Conservation (phyloP, 2,329 filamentous ascomycete species). For the Beauveria bassiana region DNA sequence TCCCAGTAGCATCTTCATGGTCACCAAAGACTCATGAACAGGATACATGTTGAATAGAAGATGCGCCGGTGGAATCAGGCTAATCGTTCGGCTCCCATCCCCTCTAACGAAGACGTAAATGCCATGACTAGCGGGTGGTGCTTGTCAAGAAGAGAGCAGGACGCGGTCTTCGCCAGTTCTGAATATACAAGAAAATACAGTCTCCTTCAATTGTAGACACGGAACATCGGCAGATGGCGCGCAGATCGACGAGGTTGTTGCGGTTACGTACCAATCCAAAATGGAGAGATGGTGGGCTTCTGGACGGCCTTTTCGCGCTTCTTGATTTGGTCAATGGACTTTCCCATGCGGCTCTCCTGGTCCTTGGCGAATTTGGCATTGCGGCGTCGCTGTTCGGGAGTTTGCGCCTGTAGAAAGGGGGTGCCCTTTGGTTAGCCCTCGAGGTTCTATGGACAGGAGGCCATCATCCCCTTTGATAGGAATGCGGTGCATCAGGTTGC, state of each 20-base stretch:
- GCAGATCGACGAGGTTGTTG: not conserved
- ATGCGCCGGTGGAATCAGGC: not conserved
- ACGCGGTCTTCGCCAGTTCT: no score
- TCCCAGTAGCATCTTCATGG: not conserved
- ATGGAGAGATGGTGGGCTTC: slow-evolving; percentile 56
- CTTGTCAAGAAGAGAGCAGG: not conserved
- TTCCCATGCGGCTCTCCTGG: slow-evolving; percentile 68
- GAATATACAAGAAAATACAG: no score
- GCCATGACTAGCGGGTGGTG: not conserved
- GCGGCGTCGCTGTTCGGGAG: slow-evolving; percentile 71
- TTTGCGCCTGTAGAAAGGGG: slow-evolving; percentile 58
- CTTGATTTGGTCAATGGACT: slow-evolving; percentile 58
- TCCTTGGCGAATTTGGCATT: slow-evolving; percentile 72
- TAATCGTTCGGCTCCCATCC: no score
- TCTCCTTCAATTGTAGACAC: not conserved
- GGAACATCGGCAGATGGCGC: not conserved
- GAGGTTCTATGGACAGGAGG: not conserved
- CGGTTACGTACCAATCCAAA: slow-evolving; percentile 52
- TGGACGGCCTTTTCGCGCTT: slow-evolving; percentile 42
- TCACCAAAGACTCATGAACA: not conserved
- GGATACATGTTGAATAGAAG: not conserved
- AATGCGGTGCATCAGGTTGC: not conserved
- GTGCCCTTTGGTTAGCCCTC: not conserved
- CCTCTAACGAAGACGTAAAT: not conserved
- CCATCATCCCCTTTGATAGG: not conserved